Conservation (phyloP, 768 basidiomycete genomes). For the Macrolepiota dolichaula region DNA sequence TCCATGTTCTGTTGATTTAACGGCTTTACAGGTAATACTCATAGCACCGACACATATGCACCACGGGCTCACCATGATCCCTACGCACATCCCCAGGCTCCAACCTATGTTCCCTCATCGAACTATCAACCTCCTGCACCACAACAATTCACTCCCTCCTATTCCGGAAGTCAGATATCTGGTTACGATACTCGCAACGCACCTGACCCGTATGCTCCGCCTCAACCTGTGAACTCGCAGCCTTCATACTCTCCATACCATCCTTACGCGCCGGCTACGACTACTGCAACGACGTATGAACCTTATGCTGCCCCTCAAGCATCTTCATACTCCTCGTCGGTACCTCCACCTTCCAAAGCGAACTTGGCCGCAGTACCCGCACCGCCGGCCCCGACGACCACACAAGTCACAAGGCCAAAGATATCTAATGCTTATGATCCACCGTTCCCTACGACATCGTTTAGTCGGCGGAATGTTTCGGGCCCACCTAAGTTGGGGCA, state of each 20-base stretch:
- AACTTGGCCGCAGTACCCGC: slow-evolving; percentile 10
- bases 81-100: slow-evolving; percentile 27
- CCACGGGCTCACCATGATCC: slow-evolving; percentile 22
- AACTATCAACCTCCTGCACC: neutral
- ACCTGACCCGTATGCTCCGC: slow-evolving; percentile 18
- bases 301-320: slow-evolving; percentile 17
- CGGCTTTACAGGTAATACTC: neutral
- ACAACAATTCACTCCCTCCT: neutral
- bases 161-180: neutral
- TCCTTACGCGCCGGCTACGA: slow-evolving; percentile 6
- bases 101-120: slow-evolving; percentile 19
- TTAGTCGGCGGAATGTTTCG: slow-evolving; percentile 17
- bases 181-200: slow-evolving; percentile 10
- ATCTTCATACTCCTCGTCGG: slow-evolving; percentile 25
- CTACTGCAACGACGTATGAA: neutral
- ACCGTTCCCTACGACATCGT: slow-evolving; percentile 50
- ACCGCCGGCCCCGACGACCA: slow-evolving; percentile 24
- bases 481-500: neutral
- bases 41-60: neutral
- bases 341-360: slow-evolving; percentile 11
- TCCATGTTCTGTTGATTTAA: neutral
- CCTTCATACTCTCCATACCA: neutral
- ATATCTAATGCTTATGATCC: slow-evolving; percentile 74
- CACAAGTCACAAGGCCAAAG: slow-evolving; percentile 58
- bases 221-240: neutral